Evolutionary conservation across 1,284 basidiomycete species (phyloP).

Genomic region (Grifola frondosa): DNA sequence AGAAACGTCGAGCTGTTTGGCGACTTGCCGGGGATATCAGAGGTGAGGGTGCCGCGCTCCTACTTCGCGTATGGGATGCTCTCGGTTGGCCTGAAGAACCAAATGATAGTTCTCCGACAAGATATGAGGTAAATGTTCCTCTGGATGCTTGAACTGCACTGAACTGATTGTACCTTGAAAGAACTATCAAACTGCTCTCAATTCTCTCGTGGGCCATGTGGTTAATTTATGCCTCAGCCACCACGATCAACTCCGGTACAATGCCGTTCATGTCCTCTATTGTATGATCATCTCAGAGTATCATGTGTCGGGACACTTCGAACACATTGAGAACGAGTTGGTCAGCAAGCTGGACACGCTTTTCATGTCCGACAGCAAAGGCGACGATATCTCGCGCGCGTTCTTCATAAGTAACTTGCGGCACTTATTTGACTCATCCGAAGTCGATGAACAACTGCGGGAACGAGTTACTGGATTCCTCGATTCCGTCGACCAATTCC

Average conservation of each 20-base stretch:
- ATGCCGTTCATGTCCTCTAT: constrained; percentile 90
- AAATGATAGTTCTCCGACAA: constrained; percentile 45
- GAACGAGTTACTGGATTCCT: constrained; percentile 82
- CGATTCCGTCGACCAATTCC: constrained; percentile 89
- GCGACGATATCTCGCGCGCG: constrained; percentile 86
- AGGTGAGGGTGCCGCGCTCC: constrained; percentile 86
- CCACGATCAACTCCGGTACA: constrained; percentile 88
- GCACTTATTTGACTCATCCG: constrained; percentile 80
- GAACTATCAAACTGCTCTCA: constrained; percentile 84
- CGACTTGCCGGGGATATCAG: constrained; percentile 92
- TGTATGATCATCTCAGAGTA: constrained; percentile 97
- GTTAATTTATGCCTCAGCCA: constrained; percentile 93
- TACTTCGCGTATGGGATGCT: constrained; percentile 85
- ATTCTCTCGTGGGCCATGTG: constrained; percentile 86
- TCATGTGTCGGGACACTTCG: constrained; percentile 77
- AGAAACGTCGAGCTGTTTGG: constrained; percentile 96
- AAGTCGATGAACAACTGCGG: constrained; percentile 78
- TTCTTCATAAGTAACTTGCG: constrained; percentile 95
- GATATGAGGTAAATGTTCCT: constrained; percentile 56
- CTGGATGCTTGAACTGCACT: neutral
- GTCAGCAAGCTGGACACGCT: constrained; percentile 91
- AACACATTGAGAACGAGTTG: constrained; percentile 91
- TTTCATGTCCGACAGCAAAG: constrained; percentile 88
- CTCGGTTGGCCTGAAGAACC: constrained; percentile 75
- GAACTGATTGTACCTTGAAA: constrained; percentile 28